A percentile compares a stretch with the other conserved stretches of the same genome.
Evolutionary conservation across 352 stramenopile genomes (phyloP).

Genomic region (Phytophthora citricola): DNA sequence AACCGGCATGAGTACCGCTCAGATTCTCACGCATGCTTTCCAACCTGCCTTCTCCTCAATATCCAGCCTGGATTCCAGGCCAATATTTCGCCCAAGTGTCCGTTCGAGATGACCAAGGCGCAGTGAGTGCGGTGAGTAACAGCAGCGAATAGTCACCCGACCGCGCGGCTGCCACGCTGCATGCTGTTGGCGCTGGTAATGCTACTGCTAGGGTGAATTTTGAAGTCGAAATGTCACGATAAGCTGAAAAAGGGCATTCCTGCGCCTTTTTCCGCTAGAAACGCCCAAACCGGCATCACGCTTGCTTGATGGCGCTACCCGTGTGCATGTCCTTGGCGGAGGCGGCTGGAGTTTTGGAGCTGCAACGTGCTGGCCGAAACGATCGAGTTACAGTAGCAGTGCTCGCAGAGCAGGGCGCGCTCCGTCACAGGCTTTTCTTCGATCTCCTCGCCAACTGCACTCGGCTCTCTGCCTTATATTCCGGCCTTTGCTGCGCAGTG

Average conservation of each 20-base stretch:
- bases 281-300: conserved; percentile 17
- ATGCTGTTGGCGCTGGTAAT: conserved; percentile 9
- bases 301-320: conserved; percentile 3
- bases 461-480: conserved; percentile 24
- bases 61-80: background rate
- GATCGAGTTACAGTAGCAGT: background rate
- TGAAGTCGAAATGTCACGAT: conserved; percentile 28
- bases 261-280: conserved; percentile 23
- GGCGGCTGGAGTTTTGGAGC: background rate
- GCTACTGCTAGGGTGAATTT: conserved; percentile 15
- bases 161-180: conserved; percentile 9
- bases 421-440: conserved; percentile 23
- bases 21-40: too few relatives aligned
- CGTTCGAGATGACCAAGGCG: conserved; percentile 18
- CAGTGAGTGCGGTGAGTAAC: conserved; percentile 15
- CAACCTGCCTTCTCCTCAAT: too few relatives aligned
- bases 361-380: background rate
- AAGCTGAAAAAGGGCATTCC: conserved; percentile 15
- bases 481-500: background rate
- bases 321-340: conserved; percentile 13
- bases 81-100: conserved; percentile 10
- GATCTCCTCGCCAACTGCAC: conserved; percentile 32
- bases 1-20: too few relatives aligned
- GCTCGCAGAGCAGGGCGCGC: conserved; percentile 1
- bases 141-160: conserved; percentile 10